These are phyloP conservation scores for Dalbergia cochinchinensis DNA, from an alignment of 306 rosid species.

Conservation along the genomic window DNA sequence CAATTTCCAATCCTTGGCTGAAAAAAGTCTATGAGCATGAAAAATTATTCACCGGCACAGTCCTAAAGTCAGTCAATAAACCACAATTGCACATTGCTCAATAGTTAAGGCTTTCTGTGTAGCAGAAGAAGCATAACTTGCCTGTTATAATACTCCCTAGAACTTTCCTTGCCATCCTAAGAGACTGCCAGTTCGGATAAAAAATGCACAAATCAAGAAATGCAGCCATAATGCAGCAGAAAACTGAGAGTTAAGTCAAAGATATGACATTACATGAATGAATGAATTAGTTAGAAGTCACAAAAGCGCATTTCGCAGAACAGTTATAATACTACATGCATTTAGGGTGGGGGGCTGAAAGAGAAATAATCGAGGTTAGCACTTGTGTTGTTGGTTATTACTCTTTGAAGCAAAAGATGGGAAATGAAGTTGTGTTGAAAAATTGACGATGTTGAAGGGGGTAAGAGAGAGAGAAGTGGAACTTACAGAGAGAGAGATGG, in stretches of 20 bases:
- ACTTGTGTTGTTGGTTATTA: background rate
- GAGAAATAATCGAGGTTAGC: background rate
- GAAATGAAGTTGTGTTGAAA: background rate
- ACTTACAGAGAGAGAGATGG: conserved; percentile 37
- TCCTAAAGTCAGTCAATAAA: conserved; percentile 17
- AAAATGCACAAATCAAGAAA: background rate
- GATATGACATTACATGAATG: background rate
- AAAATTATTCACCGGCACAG: background rate
- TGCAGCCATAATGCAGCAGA: conserved; percentile 6
- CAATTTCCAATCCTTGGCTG: conserved; percentile 48
- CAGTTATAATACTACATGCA: background rate
- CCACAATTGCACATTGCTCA: background rate
- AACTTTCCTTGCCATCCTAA: conserved; percentile 50
- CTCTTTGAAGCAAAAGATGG: background rate
- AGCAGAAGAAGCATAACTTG: conserved; percentile 41
- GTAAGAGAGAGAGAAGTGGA: conserved; percentile 7
- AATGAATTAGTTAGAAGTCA: no score
- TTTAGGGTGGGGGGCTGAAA: background rate
- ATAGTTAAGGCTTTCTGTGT: background rate
- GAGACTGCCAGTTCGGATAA: conserved; percentile 52
- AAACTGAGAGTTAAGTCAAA: background rate
- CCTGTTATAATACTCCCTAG: conserved; percentile 62
- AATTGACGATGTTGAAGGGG: no score
- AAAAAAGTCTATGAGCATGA: conserved; percentile 49
- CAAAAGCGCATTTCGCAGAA: background rate